These are phyloP conservation scores for Pseudogymnoascus sp. DNA, from an alignment of 2,329 filamentous ascomycete species.

Conservation along the genomic window DNA sequence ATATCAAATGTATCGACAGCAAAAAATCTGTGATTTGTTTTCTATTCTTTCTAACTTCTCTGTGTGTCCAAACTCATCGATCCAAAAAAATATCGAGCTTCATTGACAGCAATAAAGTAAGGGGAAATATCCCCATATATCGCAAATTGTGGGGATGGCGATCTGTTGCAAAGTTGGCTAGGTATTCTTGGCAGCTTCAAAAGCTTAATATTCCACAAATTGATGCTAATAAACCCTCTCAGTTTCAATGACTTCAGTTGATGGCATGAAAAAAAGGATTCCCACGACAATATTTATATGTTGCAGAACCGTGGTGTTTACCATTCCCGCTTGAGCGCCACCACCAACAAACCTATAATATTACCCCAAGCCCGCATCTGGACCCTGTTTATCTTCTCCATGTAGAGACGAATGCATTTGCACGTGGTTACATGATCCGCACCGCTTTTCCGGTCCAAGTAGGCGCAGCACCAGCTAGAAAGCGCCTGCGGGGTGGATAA, in stretches of 20 bases:
- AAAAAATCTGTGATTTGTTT: background rate
- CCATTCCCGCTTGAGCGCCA: background rate
- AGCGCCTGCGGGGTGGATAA: background rate
- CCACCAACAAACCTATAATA: background rate
- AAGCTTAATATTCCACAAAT: constrained; percentile 3
- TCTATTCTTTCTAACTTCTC: background rate
- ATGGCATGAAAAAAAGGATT: background rate
- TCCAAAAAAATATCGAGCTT: background rate
- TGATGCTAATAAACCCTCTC: background rate
- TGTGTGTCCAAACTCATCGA: background rate
- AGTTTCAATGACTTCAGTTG: background rate
- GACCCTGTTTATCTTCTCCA: background rate
- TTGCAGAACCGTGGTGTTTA: background rate
- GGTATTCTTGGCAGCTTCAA: constrained; percentile 7
- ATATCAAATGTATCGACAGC: background rate
- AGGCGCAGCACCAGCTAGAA: background rate
- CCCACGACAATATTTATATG: background rate
- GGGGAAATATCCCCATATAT: background rate
- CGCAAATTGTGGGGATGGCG: background rate
- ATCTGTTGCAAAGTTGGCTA: constrained; percentile 6
- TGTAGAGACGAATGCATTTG: background rate
- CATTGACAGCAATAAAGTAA: background rate
- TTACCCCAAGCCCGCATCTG: background rate
- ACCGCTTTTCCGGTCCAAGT: background rate
- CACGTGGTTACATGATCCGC: background rate